These are phyloP conservation scores for Nephelium lappaceum DNA, from an alignment of 345 rosid genomes.

Conservation along the genomic window DNA sequence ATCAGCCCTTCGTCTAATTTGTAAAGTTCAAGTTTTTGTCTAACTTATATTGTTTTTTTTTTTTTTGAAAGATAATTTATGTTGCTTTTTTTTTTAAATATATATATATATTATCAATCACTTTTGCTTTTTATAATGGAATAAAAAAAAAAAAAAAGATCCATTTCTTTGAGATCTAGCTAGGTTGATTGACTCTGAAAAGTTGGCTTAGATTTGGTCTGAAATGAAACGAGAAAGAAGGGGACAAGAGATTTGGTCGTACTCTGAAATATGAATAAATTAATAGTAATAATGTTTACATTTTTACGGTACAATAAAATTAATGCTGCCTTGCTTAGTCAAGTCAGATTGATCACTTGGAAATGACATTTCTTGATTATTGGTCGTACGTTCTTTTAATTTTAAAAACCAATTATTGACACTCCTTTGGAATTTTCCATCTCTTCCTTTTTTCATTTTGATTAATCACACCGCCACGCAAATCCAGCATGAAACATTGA, in stretches of 20 bases:
- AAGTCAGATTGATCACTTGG: not conserved
- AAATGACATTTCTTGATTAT: constrained; percentile 18
- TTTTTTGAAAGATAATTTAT: too few relatives aligned
- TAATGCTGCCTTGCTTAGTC: not conserved
- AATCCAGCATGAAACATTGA: too few relatives aligned
- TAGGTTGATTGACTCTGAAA: not conserved
- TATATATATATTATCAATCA: too few relatives aligned
- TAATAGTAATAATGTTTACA: too few relatives aligned
- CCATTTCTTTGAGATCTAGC: not conserved
- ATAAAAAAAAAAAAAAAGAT: too few relatives aligned
- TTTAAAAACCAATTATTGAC: not conserved
- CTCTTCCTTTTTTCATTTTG: not conserved
- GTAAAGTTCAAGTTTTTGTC: too few relatives aligned
- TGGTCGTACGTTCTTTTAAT: not conserved
- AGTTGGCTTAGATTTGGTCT: not conserved
- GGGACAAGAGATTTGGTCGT: not conserved
- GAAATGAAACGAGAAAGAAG: not conserved
- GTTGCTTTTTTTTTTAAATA: too few relatives aligned
- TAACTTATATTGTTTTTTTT: too few relatives aligned
- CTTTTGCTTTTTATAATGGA: too few relatives aligned
- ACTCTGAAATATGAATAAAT: not conserved
- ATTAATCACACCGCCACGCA: too few relatives aligned
- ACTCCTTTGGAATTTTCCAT: not conserved
- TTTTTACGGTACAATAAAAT: not conserved
- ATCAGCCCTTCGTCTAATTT: too few relatives aligned